Conservation (phyloP, 768 basidiomycete genomes). For the Coprinellus aureogranulatus region DNA sequence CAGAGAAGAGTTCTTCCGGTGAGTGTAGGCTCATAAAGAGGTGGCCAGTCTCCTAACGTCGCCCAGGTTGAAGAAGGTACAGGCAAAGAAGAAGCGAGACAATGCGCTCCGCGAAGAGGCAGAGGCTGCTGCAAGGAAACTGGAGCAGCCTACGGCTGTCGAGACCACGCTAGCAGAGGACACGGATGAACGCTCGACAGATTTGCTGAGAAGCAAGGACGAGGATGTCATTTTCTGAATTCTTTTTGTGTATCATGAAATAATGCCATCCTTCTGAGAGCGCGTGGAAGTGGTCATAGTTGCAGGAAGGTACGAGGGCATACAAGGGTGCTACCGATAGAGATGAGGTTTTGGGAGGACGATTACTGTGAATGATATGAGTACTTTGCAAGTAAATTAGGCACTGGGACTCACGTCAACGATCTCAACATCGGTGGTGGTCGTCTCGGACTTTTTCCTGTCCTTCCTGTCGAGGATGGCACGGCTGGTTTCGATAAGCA, state of each 20-base stretch:
- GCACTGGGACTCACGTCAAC: conserved; percentile 65
- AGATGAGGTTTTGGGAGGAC: too few relatives aligned
- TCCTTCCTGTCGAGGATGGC: conserved; percentile 87
- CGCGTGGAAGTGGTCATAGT: background rate
- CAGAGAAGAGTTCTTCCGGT: conserved; percentile 92
- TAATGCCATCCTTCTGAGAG: too few relatives aligned
- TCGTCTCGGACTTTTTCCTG: conserved; percentile 57
- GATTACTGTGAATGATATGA: too few relatives aligned
- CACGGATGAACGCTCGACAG: conserved; percentile 25
- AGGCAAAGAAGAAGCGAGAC: conserved; percentile 93
- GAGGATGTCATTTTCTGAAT: conserved; percentile 86
- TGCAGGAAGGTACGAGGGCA: conserved; percentile 21
- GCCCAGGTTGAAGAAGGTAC: conserved; percentile 88
- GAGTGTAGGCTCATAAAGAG: too few relatives aligned
- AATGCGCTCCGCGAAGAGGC: conserved; percentile 43
- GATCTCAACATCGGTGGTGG: conserved; percentile 70
- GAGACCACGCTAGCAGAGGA: conserved; percentile 29
- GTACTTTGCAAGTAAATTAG: conserved; percentile 40
- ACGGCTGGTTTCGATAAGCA: conserved; percentile 40
- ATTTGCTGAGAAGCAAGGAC: conserved; percentile 85
- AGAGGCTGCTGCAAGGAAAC: conserved; percentile 19
- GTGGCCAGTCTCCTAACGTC: background rate
- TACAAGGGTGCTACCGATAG: conserved; percentile 32
- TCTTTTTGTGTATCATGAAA: background rate
- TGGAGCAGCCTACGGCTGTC: conserved; percentile 28